These are phyloP conservation scores for Cicer bijugum DNA, from an alignment of 306 rosid species.

Conservation along the genomic window DNA sequence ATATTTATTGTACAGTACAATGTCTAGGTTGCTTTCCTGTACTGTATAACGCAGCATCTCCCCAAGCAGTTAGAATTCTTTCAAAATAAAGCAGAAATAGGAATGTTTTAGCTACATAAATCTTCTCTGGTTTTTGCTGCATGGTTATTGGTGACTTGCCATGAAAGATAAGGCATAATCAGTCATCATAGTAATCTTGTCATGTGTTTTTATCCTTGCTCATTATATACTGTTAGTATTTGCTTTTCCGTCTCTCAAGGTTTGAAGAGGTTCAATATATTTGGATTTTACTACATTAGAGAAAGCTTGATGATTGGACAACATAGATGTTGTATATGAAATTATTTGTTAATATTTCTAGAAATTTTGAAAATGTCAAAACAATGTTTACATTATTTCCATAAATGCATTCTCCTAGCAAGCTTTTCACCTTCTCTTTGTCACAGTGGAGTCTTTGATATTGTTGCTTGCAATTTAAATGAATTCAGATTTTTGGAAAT, in stretches of 20 bases:
- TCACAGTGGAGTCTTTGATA: not conserved
- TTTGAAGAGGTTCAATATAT: constrained; percentile 36
- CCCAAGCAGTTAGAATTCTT: constrained; percentile 31
- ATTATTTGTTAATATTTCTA: not conserved
- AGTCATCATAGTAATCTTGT: constrained; percentile 15
- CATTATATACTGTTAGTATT: constrained; percentile 17
- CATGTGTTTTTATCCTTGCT: constrained; percentile 25
- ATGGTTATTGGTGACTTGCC: not conserved
- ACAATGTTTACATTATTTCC: not conserved
- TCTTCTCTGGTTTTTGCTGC: constrained; percentile 11
- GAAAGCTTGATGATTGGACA: constrained; percentile 27
- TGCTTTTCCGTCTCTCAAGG: constrained; percentile 13
- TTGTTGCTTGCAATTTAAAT: not conserved
- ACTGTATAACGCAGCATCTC: constrained; percentile 29
- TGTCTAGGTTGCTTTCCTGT: constrained; percentile 33
- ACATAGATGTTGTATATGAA: not conserved
- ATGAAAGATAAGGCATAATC: not conserved
- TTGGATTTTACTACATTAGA: constrained; percentile 12
- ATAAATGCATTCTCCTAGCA: no score
- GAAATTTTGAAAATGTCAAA: not conserved
- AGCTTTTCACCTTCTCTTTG: not conserved
- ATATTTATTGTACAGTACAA: constrained; percentile 36
- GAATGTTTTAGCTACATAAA: constrained; percentile 20
- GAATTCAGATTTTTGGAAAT: no score
- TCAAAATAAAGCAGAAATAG: constrained; percentile 18